Evolutionary conservation across 108 stramenopile genomes (phyloP).

Genomic region (Pseudonitzschia multistriata): DNA sequence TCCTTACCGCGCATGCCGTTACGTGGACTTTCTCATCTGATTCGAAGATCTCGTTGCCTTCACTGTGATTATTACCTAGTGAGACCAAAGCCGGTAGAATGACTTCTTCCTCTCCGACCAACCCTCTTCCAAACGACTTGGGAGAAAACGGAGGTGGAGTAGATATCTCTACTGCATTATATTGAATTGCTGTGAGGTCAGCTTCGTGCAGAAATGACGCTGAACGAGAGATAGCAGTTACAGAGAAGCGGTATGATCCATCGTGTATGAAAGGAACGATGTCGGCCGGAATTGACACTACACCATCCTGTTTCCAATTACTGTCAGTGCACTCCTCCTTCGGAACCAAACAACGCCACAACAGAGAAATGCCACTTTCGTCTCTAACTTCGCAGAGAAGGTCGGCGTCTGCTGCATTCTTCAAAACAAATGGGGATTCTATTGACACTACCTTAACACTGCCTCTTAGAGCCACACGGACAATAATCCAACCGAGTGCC

Average conservation of each 20-base stretch:
- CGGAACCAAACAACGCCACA: constrained; percentile 42
- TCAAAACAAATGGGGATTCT: constrained; percentile 55
- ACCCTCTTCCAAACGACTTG: constrained; percentile 36
- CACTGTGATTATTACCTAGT: not conserved
- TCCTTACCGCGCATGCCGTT: constrained; percentile 40
- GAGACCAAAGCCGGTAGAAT: constrained; percentile 14
- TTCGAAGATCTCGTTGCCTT: not conserved
- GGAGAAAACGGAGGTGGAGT: constrained; percentile 44
- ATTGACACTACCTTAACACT: constrained; percentile 58
- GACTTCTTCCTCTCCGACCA: constrained; percentile 38
- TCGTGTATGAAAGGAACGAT: constrained; percentile 42
- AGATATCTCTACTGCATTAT: constrained; percentile 17
- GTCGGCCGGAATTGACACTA: constrained; percentile 50
- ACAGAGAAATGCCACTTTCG: constrained; percentile 25
- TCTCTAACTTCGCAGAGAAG: constrained; percentile 44
- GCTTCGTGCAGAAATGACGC: constrained; percentile 17
- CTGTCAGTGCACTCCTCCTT: not conserved
- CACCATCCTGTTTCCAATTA: constrained; percentile 7
- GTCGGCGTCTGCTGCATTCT: constrained; percentile 39
- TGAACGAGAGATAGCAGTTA: constrained; percentile 26
- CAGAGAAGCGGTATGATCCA: constrained; percentile 35
- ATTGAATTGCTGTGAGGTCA: not conserved
- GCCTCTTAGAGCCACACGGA: constrained; percentile 46
- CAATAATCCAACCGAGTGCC: constrained; percentile 43
- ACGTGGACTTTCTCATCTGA: constrained; percentile 25